Conservation (phyloP, 495 filamentous ascomycete species). For the Trichocladium antarcticum region DNA sequence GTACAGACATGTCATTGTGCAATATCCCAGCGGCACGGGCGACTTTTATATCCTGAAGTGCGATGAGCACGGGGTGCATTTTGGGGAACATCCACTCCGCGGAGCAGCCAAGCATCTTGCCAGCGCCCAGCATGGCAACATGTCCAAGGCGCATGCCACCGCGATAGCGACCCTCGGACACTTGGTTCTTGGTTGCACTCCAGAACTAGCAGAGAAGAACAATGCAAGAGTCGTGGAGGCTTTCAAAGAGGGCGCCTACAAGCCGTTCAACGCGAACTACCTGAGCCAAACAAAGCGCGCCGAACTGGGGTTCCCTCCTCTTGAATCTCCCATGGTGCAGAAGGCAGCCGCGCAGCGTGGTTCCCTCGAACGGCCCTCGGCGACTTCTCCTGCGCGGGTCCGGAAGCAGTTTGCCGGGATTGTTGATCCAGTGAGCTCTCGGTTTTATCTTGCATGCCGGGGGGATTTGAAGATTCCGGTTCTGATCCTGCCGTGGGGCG, state of each 20-base stretch:
- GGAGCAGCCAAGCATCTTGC: slow-evolving; percentile 38
- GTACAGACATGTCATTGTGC: slow-evolving; percentile 34
- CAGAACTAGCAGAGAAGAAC: slow-evolving; percentile 21
- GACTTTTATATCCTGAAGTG: slow-evolving; percentile 36
- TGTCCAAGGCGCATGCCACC: slow-evolving; percentile 21
- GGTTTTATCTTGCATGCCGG: slow-evolving; percentile 27
- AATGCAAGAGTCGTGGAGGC: slow-evolving; percentile 25
- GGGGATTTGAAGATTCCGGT: slow-evolving; percentile 26
- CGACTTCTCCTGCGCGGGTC: background rate
- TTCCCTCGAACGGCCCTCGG: background rate
- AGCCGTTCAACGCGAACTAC: slow-evolving; percentile 21
- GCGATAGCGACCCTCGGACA: slow-evolving; percentile 31
- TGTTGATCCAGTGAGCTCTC: slow-evolving; percentile 9
- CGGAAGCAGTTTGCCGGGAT: slow-evolving; percentile 7
- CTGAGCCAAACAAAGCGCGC: slow-evolving; percentile 14
- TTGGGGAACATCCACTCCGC: slow-evolving; percentile 27
- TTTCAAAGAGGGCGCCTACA: slow-evolving; percentile 22
- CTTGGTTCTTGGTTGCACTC: slow-evolving; percentile 25
- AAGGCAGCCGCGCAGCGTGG: background rate
- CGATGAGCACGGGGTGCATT: slow-evolving; percentile 33
- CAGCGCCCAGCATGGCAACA: slow-evolving; percentile 25
- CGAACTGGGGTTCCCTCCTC: slow-evolving; percentile 8
- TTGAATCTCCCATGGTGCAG: background rate
- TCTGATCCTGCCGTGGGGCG: slow-evolving; percentile 32
- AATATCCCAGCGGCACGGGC: slow-evolving; percentile 20